phyloP scores from a whole-genome alignment of 2,329 filamentous ascomycete genomes.

The Penicillium sp. region DNA sequence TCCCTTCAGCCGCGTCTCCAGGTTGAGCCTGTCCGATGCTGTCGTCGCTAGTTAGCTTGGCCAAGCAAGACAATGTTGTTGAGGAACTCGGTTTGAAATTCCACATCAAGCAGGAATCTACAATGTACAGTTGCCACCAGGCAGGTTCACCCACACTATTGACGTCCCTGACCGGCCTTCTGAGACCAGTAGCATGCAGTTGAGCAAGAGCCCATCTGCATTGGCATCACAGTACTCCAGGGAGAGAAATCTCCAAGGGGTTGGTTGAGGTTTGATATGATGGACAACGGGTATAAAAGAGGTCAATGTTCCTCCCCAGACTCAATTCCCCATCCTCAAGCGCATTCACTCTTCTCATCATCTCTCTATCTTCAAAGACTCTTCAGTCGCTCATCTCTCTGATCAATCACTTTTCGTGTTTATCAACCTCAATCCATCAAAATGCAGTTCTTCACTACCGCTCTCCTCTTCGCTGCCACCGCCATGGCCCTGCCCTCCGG shows the following conservation, averaged over 20 bases:
- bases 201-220: not conserved
- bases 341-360: slow-evolving; percentile 9
- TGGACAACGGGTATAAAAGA: slow-evolving; percentile 24
- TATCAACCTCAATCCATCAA: slow-evolving; percentile 12
- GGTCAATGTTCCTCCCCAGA: not conserved
- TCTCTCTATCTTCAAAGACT: not conserved
- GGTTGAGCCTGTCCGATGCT: slow-evolving; percentile 12
- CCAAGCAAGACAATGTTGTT: not conserved
- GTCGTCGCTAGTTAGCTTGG: not conserved
- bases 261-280: not conserved
- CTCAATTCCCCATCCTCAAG: slow-evolving; percentile 12
- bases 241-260: not conserved
- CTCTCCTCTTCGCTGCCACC: slow-evolving; percentile 28
- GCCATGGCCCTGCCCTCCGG: slow-evolving; percentile 25
- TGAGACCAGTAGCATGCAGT: slow-evolving; percentile 1
- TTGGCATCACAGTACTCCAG: not conserved
- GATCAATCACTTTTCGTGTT: slow-evolving; percentile 4
- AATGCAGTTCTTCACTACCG: slow-evolving; percentile 33
- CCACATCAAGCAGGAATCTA: slow-evolving; percentile 5
- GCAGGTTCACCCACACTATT: slow-evolving; percentile 5
- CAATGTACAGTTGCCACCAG: slow-evolving; percentile 1
- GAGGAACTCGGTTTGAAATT: not conserved
- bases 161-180: slow-evolving; percentile 1
- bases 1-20: slow-evolving; percentile 5
- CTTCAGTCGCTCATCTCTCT: slow-evolving; percentile 4